phyloP scores from a whole-genome alignment of 371 early-diverging fungal species.

The Haplosporangium sp. region DNA sequence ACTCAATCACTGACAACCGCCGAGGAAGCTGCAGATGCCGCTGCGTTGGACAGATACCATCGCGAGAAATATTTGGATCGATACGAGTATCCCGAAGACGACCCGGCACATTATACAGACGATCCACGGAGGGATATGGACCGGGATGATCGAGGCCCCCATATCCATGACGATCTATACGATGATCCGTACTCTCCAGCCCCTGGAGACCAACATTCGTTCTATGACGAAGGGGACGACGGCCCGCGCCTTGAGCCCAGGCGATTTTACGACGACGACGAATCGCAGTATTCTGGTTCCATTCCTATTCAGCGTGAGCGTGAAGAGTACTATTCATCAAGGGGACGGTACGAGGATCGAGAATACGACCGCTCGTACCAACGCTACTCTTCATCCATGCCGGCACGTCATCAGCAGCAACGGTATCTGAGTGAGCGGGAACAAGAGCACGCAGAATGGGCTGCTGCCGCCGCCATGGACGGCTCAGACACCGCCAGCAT shows the following conservation, averaged over 20 bases:
- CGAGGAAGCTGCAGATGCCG: conserved; percentile 22
- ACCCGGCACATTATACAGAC: background rate
- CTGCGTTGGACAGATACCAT: conserved; percentile 26
- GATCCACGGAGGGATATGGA: conserved; percentile 16
- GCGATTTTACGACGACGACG: conserved; percentile 41
- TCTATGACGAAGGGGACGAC: conserved; percentile 41
- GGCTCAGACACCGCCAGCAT: conserved; percentile 20
- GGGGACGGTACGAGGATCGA: conserved; percentile 31
- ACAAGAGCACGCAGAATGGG: conserved; percentile 22
- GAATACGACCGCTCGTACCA: conserved; percentile 37
- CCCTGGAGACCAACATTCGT: conserved; percentile 31
- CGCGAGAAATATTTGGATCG: conserved; percentile 15
- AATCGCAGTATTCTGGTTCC: conserved; percentile 44
- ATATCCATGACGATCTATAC: conserved; percentile 19
- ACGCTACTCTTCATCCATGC: conserved; percentile 36
- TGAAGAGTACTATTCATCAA: conserved; percentile 17
- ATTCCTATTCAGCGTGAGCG: conserved; percentile 22
- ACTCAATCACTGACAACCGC: conserved; percentile 1
- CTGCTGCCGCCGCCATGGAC: conserved; percentile 8
- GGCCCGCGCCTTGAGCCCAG: conserved; percentile 11
- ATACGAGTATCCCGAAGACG: conserved; percentile 24
- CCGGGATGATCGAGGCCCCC: conserved; percentile 4
- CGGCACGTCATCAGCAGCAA: conserved; percentile 15
- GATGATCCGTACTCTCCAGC: conserved; percentile 42
- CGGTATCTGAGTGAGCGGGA: conserved; percentile 26